Conservation (phyloP, 768 basidiomycete species). For the Russula foetens region DNA sequence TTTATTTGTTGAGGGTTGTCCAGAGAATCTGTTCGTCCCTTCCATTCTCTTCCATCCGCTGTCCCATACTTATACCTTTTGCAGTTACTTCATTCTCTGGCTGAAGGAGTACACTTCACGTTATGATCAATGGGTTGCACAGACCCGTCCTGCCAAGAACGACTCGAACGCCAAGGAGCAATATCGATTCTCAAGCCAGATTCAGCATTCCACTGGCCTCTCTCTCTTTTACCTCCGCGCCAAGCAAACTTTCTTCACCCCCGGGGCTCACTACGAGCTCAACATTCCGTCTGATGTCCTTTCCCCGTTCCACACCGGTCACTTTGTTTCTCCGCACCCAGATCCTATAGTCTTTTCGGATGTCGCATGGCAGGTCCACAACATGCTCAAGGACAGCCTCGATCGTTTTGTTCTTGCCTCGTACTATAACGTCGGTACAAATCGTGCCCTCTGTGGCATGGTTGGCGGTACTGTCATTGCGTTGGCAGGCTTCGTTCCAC, state of each 20-base stretch:
- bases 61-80: constrained; percentile 2
- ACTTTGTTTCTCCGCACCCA: constrained; percentile 47
- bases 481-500: constrained; percentile 34
- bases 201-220: constrained; percentile 31
- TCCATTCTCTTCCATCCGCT: not conserved
- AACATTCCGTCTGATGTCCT: constrained; percentile 60
- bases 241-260: constrained; percentile 74
- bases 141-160: constrained; percentile 14
- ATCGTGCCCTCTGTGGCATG: constrained; percentile 61
- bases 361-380: constrained; percentile 47
- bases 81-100: constrained; percentile 76
- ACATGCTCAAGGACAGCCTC: constrained; percentile 56
- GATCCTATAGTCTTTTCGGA: constrained; percentile 58
- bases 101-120: constrained; percentile 59
- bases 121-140: constrained; percentile 34
- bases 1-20: constrained; percentile 64
- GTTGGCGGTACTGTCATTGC: constrained; percentile 48
- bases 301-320: constrained; percentile 35
- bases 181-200: constrained; percentile 18
- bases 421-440: constrained; percentile 63
- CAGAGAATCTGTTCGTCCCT: constrained; percentile 60
- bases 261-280: constrained; percentile 63
- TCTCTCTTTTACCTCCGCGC: constrained; percentile 73
- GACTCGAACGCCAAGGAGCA: constrained; percentile 5
- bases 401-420: constrained; percentile 60